Conservation (phyloP, 768 basidiomycete genomes). For the Lactifluus rugatus region DNA sequence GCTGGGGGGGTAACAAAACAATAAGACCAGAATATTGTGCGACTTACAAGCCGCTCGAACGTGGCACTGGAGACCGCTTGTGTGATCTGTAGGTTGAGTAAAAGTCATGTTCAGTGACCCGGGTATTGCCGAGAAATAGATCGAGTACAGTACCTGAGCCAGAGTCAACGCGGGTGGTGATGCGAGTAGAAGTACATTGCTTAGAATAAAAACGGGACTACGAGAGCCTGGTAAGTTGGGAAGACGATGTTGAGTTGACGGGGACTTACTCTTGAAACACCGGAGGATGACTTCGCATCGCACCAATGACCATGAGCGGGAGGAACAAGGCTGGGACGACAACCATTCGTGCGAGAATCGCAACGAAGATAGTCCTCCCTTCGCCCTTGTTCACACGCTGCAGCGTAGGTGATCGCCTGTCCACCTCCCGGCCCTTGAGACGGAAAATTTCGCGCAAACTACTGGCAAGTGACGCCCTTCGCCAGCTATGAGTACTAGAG, state of each 20-base stretch:
- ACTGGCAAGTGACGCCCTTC: conserved; percentile 29
- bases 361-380: conserved; percentile 71
- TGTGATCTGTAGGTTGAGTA: conserved; percentile 46
- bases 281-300: conserved; percentile 45
- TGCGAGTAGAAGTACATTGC: conserved; percentile 71
- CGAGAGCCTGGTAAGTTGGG: conserved; percentile 1
- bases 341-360: conserved; percentile 80
- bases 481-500: conserved; percentile 12
- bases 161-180: conserved; percentile 75
- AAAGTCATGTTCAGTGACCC: conserved; percentile 25
- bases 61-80: conserved; percentile 78
- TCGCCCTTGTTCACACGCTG: conserved; percentile 44
- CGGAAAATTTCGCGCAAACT: conserved; percentile 37
- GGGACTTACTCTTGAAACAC: conserved; percentile 71
- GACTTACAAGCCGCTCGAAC: conserved; percentile 83
- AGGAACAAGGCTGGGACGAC: conserved; percentile 70
- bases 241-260: background rate
- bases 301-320: conserved; percentile 61
- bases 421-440: conserved; percentile 21
- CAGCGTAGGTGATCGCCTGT: conserved; percentile 6
- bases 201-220: conserved; percentile 81
- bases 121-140: conserved; percentile 1
- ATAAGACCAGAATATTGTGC: conserved; percentile 92
- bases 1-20: conserved; percentile 80
- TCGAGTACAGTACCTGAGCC: conserved; percentile 35